phyloP scores from a whole-genome alignment of 257 asterid species.

The Plantago ovata region DNA sequence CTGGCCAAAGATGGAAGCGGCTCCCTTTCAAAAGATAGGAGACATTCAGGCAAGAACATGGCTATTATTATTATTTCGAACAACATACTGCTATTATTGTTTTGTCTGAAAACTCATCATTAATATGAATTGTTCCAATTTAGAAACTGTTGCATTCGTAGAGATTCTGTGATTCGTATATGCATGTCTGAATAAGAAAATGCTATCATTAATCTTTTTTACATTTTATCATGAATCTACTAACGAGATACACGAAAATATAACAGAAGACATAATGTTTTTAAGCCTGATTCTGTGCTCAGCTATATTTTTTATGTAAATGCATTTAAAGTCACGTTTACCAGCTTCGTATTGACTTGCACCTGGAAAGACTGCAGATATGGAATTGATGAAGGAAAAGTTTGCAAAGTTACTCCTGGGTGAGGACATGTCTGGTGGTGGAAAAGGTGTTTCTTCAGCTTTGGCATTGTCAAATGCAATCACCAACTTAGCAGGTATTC shows the following conservation, averaged over 20 bases:
- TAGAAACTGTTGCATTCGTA: too few relatives aligned
- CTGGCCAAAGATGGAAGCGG: constrained; percentile 19
- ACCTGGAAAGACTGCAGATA: constrained; percentile 33
- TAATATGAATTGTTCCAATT: too few relatives aligned
- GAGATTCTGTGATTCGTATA: too few relatives aligned
- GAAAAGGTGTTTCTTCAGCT: constrained; percentile 80
- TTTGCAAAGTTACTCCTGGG: constrained; percentile 70
- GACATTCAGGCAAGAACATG: constrained; percentile 28
- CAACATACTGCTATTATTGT: too few relatives aligned
- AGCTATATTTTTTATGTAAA: too few relatives aligned
- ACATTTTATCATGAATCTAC: neutral
- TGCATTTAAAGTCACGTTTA: neutral
- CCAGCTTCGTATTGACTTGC: neutral
- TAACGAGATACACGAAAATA: too few relatives aligned
- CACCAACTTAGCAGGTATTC: constrained; percentile 65
- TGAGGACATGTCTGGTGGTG: constrained; percentile 81
- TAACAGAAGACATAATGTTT: neutral
- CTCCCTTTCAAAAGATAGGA: constrained; percentile 20
- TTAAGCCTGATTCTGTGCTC: neutral
- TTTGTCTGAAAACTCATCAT: neutral
- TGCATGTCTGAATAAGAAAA: too few relatives aligned
- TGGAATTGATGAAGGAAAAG: constrained; percentile 68
- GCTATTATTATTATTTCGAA: too few relatives aligned
- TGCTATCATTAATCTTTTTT: neutral
- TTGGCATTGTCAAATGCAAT: constrained; percentile 72